phyloP scores from a whole-genome alignment of 129 eudicot genomes.

The Flaveria bidentis region DNA sequence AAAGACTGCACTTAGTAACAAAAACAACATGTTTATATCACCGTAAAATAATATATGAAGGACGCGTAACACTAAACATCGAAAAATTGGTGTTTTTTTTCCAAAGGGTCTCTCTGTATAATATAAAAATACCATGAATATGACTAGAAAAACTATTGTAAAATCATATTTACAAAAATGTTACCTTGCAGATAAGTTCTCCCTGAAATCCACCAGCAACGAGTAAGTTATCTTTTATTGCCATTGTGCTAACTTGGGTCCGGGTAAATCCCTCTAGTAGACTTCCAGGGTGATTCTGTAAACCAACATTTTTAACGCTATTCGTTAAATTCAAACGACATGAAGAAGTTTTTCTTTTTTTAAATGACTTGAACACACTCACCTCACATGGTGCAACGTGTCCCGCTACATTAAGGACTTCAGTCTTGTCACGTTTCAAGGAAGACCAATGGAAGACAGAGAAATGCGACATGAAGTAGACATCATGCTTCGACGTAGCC shows the following conservation, averaged over 20 bases:
- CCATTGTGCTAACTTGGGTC: slow-evolving; percentile 87
- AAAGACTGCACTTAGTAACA: slow-evolving; percentile 51
- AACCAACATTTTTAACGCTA: neutral
- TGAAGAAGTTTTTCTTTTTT: neutral
- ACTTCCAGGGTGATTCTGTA: slow-evolving; percentile 87
- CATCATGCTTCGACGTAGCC: slow-evolving; percentile 89
- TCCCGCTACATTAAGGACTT: slow-evolving; percentile 85
- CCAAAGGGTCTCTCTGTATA: neutral
- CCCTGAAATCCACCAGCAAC: slow-evolving; percentile 94
- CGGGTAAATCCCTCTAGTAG: slow-evolving; percentile 82
- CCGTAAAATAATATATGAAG: neutral
- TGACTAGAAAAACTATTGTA: neutral
- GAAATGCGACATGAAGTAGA: slow-evolving; percentile 71
- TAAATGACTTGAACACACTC: slow-evolving; percentile 21
- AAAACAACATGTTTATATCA: neutral
- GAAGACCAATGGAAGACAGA: slow-evolving; percentile 80
- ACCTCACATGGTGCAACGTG: slow-evolving; percentile 90
- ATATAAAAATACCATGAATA: neutral
- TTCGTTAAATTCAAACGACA: neutral
- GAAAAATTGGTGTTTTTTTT: neutral
- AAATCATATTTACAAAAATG: neutral
- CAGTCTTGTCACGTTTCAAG: slow-evolving; percentile 54
- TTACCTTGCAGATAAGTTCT: slow-evolving; percentile 90
- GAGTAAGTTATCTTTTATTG: slow-evolving; percentile 74
- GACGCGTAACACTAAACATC: neutral